A percentile compares a stretch with the other conserved stretches of the same genome.
These are phyloP conservation scores for Trypanosoma brucei DNA, from an alignment of 208 protist genomes.

Conservation along the genomic window DNA sequence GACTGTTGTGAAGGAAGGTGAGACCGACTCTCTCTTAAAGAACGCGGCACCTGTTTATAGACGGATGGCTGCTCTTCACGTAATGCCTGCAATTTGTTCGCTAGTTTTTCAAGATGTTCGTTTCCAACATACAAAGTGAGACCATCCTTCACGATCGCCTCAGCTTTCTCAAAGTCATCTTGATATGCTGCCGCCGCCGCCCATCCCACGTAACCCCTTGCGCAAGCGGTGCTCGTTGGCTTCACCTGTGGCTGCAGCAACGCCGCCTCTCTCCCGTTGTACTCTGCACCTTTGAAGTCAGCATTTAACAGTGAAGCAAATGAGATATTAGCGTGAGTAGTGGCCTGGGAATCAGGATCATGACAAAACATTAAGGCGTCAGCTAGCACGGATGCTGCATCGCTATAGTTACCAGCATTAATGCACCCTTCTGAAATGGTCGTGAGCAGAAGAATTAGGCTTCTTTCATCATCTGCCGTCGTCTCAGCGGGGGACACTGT, in stretches of 20 bases:
- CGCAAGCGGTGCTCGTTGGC: conserved; percentile 11
- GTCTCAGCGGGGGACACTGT: conserved; percentile 37
- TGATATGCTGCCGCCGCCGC: conserved; percentile 74
- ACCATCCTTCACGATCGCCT: conserved; percentile 63
- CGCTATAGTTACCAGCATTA: conserved; percentile 36
- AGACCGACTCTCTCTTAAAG: conserved; percentile 21
- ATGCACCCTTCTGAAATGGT: conserved; percentile 71
- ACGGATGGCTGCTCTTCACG: conserved; percentile 26
- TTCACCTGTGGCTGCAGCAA: conserved; percentile 38
- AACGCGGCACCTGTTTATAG: conserved; percentile 17
- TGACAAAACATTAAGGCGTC: conserved; percentile 64
- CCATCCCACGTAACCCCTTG: conserved; percentile 63
- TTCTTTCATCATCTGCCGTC: conserved; percentile 65
- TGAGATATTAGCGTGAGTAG: conserved; percentile 68
- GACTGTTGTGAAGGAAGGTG: conserved; percentile 48
- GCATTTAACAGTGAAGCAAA: conserved; percentile 48
- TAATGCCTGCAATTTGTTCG: conserved; percentile 14
- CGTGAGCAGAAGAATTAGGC: conserved; percentile 72
- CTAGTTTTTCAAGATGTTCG: conserved; percentile 23
- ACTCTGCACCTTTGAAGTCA: conserved; percentile 70
- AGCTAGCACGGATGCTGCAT: conserved; percentile 47
- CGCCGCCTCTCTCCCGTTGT: conserved; percentile 68
- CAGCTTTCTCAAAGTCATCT: conserved; percentile 64
- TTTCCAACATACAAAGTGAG: conserved; percentile 39
- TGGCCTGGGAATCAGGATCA: conserved; percentile 40